Base-by-base conservation (phyloP, 495 filamentous ascomycete species). In the Neurospora sp. region DNA sequence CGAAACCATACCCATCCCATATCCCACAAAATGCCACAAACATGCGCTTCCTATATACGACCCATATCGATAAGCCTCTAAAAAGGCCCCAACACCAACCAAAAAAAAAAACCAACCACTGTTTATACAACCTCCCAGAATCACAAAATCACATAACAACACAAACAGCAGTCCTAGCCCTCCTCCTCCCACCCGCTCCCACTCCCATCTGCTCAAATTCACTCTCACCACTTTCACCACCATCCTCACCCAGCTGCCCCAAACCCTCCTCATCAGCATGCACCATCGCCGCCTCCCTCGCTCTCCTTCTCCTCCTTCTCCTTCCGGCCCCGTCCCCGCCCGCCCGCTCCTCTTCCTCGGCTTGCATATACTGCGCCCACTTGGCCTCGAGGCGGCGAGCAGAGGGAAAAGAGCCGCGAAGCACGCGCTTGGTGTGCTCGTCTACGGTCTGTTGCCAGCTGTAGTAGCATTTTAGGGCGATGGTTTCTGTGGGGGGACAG, bases 341-440 rank as follows among this genome's bases (percentile, higher is more conserved):
- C 0, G 92, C 93, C 4, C 54, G 54, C 27, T 66, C 54, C 78
- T 98, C 96, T 77, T 97, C 92, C 31, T 87, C 92, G 7, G 92
- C 90, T 82, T 95, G 91, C 96, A 98, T 98, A 75, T 94, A 95
- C 40, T 97, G 92, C 0, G 90, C 93, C 96, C 96, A 99, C 82
- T 94, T 97, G 70, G 89, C 85, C 83, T 97, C 94, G 27, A 99
- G 84, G 14, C 92, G 84, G 41, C 84, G 82, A 2, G 96, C 96
- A 4, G 91, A 84, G 0, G 82, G 81, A 31, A 92, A 84, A 71
- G 97, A 92, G 1, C 93, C 93, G 20, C 88, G 84, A 39, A 96
- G 81, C 1, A 97, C 92, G 3, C 94, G 89, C 79, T 93, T 92
- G 69, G 88, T 94, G 80, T 98, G 95, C 79, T 97, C 93, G 73